Evolutionary conservation across 768 basidiomycete genomes (phyloP).

Genomic region (Termitomyces sp.): DNA sequence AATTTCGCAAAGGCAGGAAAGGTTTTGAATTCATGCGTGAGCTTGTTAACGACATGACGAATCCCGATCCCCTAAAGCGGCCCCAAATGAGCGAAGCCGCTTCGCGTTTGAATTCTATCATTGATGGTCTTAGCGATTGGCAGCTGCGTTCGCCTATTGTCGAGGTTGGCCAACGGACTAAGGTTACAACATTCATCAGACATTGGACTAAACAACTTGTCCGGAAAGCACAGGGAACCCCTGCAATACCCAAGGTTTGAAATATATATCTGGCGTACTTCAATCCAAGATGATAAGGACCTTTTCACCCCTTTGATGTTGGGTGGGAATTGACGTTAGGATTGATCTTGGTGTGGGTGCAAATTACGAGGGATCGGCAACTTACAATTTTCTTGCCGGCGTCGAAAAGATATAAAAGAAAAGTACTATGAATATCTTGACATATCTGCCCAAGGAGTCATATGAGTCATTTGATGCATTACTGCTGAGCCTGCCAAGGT

Average conservation of each 20-base stretch:
- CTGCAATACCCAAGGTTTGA: too few relatives aligned
- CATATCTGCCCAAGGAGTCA: constrained; percentile 27
- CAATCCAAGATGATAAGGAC: constrained; percentile 16
- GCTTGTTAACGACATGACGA: too few relatives aligned
- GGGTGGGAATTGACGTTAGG: constrained; percentile 23
- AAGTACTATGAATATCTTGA: constrained; percentile 27
- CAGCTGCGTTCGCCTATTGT: too few relatives aligned
- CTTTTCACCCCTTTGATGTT: constrained; percentile 12
- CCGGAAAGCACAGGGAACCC: too few relatives aligned
- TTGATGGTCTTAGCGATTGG: too few relatives aligned
- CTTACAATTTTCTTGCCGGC: neutral
- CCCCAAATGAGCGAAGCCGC: too few relatives aligned
- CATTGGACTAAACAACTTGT: too few relatives aligned
- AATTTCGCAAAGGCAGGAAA: neutral
- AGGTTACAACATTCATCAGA: too few relatives aligned
- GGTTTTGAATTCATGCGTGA: neutral
- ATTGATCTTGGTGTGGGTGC: constrained; percentile 30
- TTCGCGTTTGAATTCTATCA: too few relatives aligned
- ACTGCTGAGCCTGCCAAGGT: constrained; percentile 25
- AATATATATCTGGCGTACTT: too few relatives aligned
- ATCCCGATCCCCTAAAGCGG: too few relatives aligned
- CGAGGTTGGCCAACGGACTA: too few relatives aligned
- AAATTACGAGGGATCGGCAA: constrained; percentile 33
- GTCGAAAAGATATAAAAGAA: neutral
- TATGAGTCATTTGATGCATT: constrained; percentile 30